Evolutionary conservation across 2,329 filamentous ascomycete genomes (phyloP), one percentile per base, ranked within the genome.

Genomic region (Clonostachys solani): DNA sequence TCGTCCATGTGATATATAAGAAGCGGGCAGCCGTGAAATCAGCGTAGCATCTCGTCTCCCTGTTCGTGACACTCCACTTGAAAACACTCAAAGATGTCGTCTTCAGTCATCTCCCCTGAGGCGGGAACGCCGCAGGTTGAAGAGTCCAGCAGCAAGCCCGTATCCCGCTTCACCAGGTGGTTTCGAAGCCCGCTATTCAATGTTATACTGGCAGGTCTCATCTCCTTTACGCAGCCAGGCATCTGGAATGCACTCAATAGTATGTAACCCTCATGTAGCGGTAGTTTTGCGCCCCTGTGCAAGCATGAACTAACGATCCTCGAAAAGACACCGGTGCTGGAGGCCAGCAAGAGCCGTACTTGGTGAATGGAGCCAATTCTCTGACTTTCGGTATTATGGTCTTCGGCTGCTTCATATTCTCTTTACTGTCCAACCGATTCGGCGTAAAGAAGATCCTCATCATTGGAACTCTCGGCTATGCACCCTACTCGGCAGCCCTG

Each of bases 361-460:
- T 87, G 0, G 80, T 88, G 44, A 87, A 87, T 56, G 73, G 72
- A 0, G 73, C 72, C 15, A 78, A 77, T 48, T 69, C 74, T 0
- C 61, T 78, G 5, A 69, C 75, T 3, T 78, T 77, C 41, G 71
- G 65, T 4, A 69, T 76, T 52, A 75, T 77, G 70, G 65, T 70
- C 7, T 68, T 73, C 18, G 63, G 63, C 3, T 71, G 68, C 47
- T 65, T 66, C 2, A 47, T 71, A 15, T 71, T 69, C 34, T 62
- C 63, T 15, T 58, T 73, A 1, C 66, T 77, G 23, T 68, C 74
- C 29, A 78, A 77, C 48, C 68, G 72, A 0, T 73, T 78, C 43
- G 74, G 74, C 2, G 57, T 78, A 19, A 66, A 67, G 17, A 69
- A 67, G 56, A 74, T 73, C 6, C 58, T 78, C 2, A 51, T 71